Conservation (phyloP, 2,329 filamentous ascomycete genomes). For the Thermothelomyces thermophilus region DNA sequence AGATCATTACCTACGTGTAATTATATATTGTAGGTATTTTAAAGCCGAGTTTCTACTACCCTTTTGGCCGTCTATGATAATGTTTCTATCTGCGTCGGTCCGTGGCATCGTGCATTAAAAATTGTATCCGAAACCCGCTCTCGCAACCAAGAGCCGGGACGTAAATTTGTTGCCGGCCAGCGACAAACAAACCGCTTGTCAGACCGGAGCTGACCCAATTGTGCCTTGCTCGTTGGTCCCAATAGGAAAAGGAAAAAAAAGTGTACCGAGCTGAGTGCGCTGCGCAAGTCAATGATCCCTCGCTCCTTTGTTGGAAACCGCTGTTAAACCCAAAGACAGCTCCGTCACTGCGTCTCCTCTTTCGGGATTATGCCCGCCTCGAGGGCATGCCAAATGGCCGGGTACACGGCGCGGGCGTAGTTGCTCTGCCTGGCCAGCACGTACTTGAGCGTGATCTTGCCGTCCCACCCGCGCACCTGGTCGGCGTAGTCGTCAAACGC, state of each 20-base stretch:
- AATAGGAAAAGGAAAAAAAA: too few relatives aligned
- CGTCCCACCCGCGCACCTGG: constrained; percentile 18
- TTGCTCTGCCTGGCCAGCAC: constrained; percentile 17
- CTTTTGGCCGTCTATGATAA: too few relatives aligned
- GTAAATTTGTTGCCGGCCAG: background rate
- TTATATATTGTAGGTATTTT: background rate
- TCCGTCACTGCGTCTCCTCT: background rate
- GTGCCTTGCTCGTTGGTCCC: too few relatives aligned
- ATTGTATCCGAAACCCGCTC: background rate
- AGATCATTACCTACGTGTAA: too few relatives aligned
- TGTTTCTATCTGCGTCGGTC: background rate
- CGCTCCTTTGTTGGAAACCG: background rate
- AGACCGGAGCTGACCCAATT: too few relatives aligned
- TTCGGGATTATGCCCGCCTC: background rate
- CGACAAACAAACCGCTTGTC: background rate
- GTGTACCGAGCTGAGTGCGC: too few relatives aligned
- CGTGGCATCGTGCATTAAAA: background rate
- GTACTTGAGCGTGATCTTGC: constrained; percentile 20
- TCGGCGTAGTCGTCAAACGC: constrained; percentile 19
- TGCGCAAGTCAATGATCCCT: too few relatives aligned
- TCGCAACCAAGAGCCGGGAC: background rate
- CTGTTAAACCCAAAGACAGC: background rate
- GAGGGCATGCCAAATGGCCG: constrained; percentile 6
- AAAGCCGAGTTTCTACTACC: too few relatives aligned
- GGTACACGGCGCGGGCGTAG: constrained; percentile 8